These are phyloP conservation scores for Hibiscus tridactylites DNA, from an alignment of 345 rosid genomes.

Conservation along the genomic window DNA sequence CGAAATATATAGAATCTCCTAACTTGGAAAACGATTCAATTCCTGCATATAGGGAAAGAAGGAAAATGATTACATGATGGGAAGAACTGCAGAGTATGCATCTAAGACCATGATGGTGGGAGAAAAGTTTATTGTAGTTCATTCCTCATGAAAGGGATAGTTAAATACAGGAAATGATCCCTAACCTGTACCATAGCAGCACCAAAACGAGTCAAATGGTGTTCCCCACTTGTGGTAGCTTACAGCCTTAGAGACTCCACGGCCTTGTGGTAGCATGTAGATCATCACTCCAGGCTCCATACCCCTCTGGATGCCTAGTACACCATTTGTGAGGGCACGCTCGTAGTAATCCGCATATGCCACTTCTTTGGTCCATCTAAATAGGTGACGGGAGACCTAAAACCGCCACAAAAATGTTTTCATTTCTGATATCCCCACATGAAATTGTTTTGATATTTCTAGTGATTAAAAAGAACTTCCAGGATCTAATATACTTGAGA, in stretches of 20 bases:
- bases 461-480: background rate
- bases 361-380: slow-evolving; percentile 84
- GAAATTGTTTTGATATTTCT: background rate
- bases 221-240: slow-evolving; percentile 88
- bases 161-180: background rate
- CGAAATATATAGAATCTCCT: slow-evolving; percentile 90
- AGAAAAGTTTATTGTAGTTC: background rate
- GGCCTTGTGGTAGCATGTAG: slow-evolving; percentile 84
- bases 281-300: slow-evolving; percentile 85
- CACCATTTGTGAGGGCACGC: slow-evolving; percentile 85
- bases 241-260: slow-evolving; percentile 66
- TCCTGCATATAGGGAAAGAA: slow-evolving; percentile 29
- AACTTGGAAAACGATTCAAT: slow-evolving; percentile 86
- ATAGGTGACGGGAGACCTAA: slow-evolving; percentile 82
- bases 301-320: slow-evolving; percentile 84
- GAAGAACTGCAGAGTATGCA: background rate
- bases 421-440: background rate
- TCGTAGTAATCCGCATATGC: slow-evolving; percentile 91
- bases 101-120: background rate
- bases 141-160: background rate
- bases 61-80: background rate
- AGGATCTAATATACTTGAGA: background rate
- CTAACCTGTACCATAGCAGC: slow-evolving; percentile 95
- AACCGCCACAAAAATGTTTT: background rate
- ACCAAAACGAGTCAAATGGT: slow-evolving; percentile 64